Conservation (phyloP, 1,284 basidiomycete species). For the Cryptococcus neoformans region DNA sequence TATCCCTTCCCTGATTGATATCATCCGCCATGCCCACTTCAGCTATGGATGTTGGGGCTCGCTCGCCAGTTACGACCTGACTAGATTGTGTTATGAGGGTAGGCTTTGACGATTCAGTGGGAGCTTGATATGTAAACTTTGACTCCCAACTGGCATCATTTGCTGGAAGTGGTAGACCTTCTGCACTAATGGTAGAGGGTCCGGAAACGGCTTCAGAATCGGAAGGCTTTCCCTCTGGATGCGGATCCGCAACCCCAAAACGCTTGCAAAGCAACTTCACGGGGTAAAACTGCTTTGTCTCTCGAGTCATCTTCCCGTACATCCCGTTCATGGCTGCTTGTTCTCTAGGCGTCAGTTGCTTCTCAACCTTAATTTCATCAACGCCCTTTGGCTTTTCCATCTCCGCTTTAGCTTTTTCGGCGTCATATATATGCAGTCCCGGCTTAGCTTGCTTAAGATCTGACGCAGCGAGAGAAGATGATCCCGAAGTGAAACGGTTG, state of each 20-base stretch:
- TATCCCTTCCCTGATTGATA: constrained; percentile 78
- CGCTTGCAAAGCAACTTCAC: constrained; percentile 82
- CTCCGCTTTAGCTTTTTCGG: constrained; percentile 45
- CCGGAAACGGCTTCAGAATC: constrained; percentile 7
- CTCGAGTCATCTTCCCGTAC: constrained; percentile 81
- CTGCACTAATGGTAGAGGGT: constrained; percentile 4
- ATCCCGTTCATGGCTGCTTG: constrained; percentile 79
- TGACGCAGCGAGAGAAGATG: constrained; percentile 52
- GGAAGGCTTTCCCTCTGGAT: constrained; percentile 53
- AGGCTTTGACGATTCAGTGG: neutral
- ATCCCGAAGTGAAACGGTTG: constrained; percentile 77
- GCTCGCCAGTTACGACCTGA: neutral
- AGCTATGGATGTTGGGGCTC: constrained; percentile 42
- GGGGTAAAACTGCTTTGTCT: constrained; percentile 71
- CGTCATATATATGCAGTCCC: constrained; percentile 64
- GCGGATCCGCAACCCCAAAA: constrained; percentile 87
- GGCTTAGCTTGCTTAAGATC: constrained; percentile 62
- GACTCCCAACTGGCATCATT: constrained; percentile 41
- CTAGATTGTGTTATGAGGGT: neutral
- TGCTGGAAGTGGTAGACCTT: constrained; percentile 19
- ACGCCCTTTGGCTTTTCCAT: constrained; percentile 25
- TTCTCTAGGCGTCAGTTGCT: constrained; percentile 64
- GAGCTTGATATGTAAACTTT: constrained; percentile 32
- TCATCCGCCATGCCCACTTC: constrained; percentile 89
- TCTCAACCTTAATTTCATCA: constrained; percentile 49